These are phyloP conservation scores for Pseudonectria foliicola DNA, from an alignment of 2,329 filamentous ascomycete species.

Conservation along the genomic window DNA sequence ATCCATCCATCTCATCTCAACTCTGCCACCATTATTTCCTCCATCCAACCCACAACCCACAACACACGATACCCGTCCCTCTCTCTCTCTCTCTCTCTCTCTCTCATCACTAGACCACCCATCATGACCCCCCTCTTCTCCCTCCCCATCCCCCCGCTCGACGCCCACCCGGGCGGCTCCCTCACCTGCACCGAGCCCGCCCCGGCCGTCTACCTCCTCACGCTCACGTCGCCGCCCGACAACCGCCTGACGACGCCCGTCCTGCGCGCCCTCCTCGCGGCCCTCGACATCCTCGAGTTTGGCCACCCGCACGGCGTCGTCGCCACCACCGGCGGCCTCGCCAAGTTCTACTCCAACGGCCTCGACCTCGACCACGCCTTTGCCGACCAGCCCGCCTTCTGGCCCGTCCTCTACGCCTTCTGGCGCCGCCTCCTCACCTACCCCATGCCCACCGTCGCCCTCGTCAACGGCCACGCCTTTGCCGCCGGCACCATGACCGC, in stretches of 20 bases:
- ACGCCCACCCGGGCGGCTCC: constrained; percentile 43
- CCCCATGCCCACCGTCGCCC: constrained; percentile 75
- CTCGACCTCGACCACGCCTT: constrained; percentile 67
- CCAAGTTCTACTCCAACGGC: constrained; percentile 79
- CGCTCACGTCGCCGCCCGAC: constrained; percentile 64
- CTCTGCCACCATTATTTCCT: no score
- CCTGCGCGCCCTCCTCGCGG: constrained; percentile 58
- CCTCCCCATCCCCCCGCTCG: constrained; percentile 47
- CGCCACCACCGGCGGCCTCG: constrained; percentile 66
- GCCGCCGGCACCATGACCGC: constrained; percentile 76
- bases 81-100: neutral
- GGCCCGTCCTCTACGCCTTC: constrained; percentile 55
- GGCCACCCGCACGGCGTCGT: constrained; percentile 63
- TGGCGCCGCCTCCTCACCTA: constrained; percentile 57
- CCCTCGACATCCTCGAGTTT: constrained; percentile 69
- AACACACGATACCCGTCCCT: constrained; percentile 4
- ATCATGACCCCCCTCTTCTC: constrained; percentile 26
- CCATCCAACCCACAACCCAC: constrained; percentile 1
- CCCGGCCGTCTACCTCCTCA: constrained; percentile 62
- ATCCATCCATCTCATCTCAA: no score
- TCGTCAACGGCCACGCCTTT: constrained; percentile 74
- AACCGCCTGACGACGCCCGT: constrained; percentile 68
- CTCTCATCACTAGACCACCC: neutral
- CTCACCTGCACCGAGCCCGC: constrained; percentile 57
- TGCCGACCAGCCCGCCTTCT: constrained; percentile 50